phyloP scores from a whole-genome alignment of 805 yeast genomes.

The Citeromyces nyonsensis region DNA sequence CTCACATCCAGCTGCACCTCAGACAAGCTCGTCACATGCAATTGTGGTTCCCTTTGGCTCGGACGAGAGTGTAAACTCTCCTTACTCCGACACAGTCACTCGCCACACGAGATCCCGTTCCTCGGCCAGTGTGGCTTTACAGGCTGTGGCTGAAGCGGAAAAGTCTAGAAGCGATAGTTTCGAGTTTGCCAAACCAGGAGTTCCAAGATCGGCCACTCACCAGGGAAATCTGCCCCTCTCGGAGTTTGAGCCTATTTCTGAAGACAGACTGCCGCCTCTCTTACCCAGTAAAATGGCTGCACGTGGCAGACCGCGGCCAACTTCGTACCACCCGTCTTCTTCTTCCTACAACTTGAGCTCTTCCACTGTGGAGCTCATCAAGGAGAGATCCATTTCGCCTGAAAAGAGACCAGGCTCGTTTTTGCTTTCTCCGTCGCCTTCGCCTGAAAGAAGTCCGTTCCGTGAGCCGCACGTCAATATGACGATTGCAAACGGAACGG shows the following conservation, averaged over 20 bases:
- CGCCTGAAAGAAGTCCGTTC: conserved; percentile 12
- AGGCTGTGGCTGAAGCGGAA: conserved; percentile 53
- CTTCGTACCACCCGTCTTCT: conserved; percentile 56
- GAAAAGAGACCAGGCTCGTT: neutral
- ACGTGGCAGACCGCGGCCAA: conserved; percentile 60
- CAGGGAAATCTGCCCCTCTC: conserved; percentile 7
- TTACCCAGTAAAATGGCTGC: conserved; percentile 6
- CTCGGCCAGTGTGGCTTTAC: conserved; percentile 53
- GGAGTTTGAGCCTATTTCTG: neutral
- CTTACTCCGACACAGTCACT: conserved; percentile 8
- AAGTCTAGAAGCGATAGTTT: neutral
- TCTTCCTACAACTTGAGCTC: conserved; percentile 2
- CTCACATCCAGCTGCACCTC: conserved; percentile 48
- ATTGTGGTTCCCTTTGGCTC: conserved; percentile 22
- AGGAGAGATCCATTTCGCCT: neutral
- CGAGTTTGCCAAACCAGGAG: neutral
- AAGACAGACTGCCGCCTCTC: neutral
- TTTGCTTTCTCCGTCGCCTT: conserved; percentile 7
- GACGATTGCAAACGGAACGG: conserved; percentile 15
- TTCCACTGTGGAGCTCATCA: conserved; percentile 12
- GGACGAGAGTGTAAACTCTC: conserved; percentile 1
- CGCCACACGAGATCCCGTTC: conserved; percentile 17
- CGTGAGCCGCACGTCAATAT: conserved; percentile 16
- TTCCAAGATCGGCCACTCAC: neutral
- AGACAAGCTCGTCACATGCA: conserved; percentile 50